Percentiles rank a stretch among this genome's conserved stretches.
phyloP scores from a whole-genome alignment of 306 rosid genomes.

The Pachyrhizus erosus region DNA sequence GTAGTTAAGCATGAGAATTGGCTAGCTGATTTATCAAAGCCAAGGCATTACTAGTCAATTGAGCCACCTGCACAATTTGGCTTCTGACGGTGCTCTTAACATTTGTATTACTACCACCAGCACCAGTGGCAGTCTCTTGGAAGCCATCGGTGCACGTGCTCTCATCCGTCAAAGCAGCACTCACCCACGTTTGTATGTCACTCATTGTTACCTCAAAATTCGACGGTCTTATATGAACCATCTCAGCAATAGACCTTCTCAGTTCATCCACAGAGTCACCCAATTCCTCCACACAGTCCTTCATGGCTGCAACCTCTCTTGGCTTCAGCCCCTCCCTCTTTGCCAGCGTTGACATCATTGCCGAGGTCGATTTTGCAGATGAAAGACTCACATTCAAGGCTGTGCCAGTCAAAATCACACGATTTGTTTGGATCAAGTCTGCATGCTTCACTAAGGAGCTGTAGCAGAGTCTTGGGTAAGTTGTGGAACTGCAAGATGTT shows the following conservation, averaged over 20 bases:
- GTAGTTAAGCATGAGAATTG: constrained; percentile 4
- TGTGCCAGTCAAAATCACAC: constrained; percentile 50
- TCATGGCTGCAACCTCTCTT: constrained; percentile 61
- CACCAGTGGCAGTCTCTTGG: constrained; percentile 3
- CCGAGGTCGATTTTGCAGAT: constrained; percentile 54
- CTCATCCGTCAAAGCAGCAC: constrained; percentile 79
- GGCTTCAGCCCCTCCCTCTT: constrained; percentile 49
- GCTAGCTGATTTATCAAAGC: constrained; percentile 75
- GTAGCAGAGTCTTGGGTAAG: constrained; percentile 71
- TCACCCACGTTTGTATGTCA: constrained; percentile 81
- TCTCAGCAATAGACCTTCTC: constrained; percentile 55
- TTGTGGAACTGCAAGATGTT: constrained; percentile 70
- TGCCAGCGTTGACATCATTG: constrained; percentile 44
- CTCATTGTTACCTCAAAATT: constrained; percentile 52
- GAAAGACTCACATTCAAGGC: constrained; percentile 72
- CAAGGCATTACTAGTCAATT: constrained; percentile 78
- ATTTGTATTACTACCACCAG: no score
- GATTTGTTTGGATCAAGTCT: constrained; percentile 58
- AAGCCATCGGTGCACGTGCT: constrained; percentile 76
- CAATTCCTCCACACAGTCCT: constrained; percentile 75
- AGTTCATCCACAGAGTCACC: constrained; percentile 66
- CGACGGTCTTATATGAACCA: constrained; percentile 42
- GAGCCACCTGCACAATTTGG: constrained; percentile 51
- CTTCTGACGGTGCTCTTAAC: constrained; percentile 53
- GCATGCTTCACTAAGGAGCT: constrained; percentile 70